Percentiles rank a stretch among this genome's conserved stretches.
Evolutionary conservation across 169 alveolate species (phyloP).

Genomic region (Cryptosporidium andersoni): DNA sequence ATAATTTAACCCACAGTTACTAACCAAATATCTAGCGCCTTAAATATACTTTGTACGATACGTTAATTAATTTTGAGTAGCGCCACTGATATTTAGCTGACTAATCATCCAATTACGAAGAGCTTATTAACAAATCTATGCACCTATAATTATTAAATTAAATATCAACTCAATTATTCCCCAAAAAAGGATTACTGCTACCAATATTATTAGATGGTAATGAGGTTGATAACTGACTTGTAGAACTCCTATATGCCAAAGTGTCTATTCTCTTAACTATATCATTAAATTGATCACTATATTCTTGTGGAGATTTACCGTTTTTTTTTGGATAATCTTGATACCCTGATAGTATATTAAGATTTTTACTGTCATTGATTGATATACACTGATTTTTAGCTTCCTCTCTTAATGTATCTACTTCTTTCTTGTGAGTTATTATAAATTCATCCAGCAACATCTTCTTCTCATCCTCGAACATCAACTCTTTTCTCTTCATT

Average conservation of each 20-base stretch:
- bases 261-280: conserved; percentile 53
- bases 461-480: conserved; percentile 52
- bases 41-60: no score
- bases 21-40: no score
- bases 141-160: no score
- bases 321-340: no score
- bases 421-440: conserved; percentile 43
- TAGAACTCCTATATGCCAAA: conserved; percentile 27
- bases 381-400: neutral
- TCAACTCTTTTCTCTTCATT: conserved; percentile 46
- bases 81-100: no score
- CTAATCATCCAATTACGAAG: no score
- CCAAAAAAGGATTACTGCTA: neutral
- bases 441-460: conserved; percentile 51
- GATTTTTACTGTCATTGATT: neutral
- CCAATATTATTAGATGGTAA: conserved; percentile 58
- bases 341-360: neutral
- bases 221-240: conserved; percentile 33
- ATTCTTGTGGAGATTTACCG: neutral
- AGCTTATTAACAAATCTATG: no score
- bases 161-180: neutral
- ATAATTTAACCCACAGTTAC: conserved; percentile 7
- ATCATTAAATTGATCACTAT: conserved; percentile 14
- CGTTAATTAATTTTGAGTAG: no score
- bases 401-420: conserved; percentile 20